Evolutionary conservation across 2,329 filamentous ascomycete genomes (phyloP), one percentile per base, ranked within the genome.

Genomic region (Alternaria arborescens): DNA sequence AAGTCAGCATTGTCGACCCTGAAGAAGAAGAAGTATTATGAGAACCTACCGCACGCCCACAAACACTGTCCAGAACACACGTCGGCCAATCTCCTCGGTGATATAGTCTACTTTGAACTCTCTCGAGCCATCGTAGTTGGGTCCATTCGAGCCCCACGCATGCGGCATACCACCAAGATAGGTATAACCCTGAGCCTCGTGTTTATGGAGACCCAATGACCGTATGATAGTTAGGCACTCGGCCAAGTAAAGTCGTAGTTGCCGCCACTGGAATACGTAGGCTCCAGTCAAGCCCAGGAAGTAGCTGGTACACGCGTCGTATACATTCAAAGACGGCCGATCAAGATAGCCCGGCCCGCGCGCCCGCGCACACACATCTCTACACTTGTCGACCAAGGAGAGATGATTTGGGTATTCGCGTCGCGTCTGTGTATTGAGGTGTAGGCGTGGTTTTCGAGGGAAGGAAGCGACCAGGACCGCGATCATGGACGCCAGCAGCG

Each of bases 1-100:
- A 48, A n/a, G 36, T 71, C 42, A 72, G 69, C 24, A 40, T 7
- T 26, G 30, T 44, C 18, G 20, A 32, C 5, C 5, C 16, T 8
- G 7, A 5, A n/a, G 43, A n/a, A 5, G 43, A n/a, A 5, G 24
- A 26, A 26, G 24, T 8, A 7, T 26, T 16, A 20, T 11, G 6
- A 5, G n/a, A 30, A 64, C 82, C 52, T 64, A 89, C 86, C 89
- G 85, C 61, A 92, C 86, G 34, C 89, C 89, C 5, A 93, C 87
- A 63, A 95, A 88, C 67, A 93, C 85, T 22, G 91, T 89, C 89
- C 93, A 97, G 76, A 96, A 97, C 41, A 97, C 79, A 38, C 87
- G 82, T 41, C 84, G 82, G 5, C 84, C 84, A 61, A 88, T 89
- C 64, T 84, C 81, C 58, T 81, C 76, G 4, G 81, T 84, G 60